A percentile compares a stretch with the other conserved stretches of the same genome.
These are phyloP conservation scores for Paulownia fortunei DNA, from an alignment of 257 asterid species.

Conservation along the genomic window DNA sequence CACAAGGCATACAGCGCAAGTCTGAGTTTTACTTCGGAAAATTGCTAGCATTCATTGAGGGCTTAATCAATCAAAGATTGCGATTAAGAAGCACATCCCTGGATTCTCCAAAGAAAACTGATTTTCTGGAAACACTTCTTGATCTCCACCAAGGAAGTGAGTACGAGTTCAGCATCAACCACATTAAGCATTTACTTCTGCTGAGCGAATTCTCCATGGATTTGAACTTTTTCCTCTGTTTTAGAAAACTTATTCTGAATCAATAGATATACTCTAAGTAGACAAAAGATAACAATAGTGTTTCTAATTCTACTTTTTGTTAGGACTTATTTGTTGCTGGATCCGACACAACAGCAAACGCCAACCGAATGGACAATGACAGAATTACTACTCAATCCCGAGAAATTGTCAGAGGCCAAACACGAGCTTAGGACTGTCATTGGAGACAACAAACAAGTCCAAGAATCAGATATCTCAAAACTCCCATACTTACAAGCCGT, in stretches of 20 bases:
- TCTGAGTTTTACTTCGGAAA: too few species aligned
- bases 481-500: constrained; percentile 32
- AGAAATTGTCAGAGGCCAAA: constrained; percentile 6
- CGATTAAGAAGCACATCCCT: too few species aligned
- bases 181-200: constrained; percentile 35
- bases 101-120: too few species aligned
- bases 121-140: too few species aligned
- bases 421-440: constrained; percentile 29
- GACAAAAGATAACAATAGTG: too few species aligned
- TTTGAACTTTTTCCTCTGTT: neutral
- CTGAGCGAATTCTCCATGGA: neutral
- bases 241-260: neutral
- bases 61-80: too few species aligned
- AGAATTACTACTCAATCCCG: neutral
- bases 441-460: neutral
- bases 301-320: neutral
- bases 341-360: constrained; percentile 23
- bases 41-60: too few species aligned
- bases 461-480: constrained; percentile 39
- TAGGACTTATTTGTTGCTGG: constrained; percentile 38
- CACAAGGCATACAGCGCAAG: too few species aligned
- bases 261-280: neutral
- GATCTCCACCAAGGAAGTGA: too few species aligned
- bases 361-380: constrained; percentile 35
- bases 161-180: too few species aligned